Conservation (phyloP, 495 filamentous ascomycete genomes). For the Hyaloscypha finlandica region DNA sequence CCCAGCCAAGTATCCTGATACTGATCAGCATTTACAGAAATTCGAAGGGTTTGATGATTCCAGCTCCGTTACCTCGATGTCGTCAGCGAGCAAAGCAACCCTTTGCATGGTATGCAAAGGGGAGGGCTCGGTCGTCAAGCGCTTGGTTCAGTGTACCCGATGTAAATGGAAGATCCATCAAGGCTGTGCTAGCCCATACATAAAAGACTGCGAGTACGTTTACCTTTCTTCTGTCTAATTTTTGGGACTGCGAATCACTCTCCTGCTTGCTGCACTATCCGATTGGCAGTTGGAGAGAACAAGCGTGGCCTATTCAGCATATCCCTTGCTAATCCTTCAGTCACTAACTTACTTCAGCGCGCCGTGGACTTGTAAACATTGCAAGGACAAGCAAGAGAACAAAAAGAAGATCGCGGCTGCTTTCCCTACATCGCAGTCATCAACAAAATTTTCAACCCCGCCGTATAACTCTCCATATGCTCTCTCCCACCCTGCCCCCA, state of each 20-base stretch:
- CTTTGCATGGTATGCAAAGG: slow-evolving; percentile 21
- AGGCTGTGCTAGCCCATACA: slow-evolving; percentile 14
- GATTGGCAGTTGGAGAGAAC: not conserved
- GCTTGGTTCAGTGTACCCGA: slow-evolving; percentile 16
- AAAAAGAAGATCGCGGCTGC: not conserved
- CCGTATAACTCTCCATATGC: not conserved
- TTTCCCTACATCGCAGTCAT: not conserved
- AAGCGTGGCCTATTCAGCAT: not conserved
- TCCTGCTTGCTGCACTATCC: not conserved
- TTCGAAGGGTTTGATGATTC: slow-evolving; percentile 14
- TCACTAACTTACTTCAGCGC: not conserved
- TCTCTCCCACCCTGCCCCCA: not conserved
- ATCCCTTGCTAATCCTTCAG: not conserved
- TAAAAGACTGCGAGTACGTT: slow-evolving; percentile 18
- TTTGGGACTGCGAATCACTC: not conserved
- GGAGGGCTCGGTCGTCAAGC: slow-evolving; percentile 3
- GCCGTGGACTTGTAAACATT: too few relatives aligned
- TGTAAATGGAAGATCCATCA: slow-evolving; percentile 20
- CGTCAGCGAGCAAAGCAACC: slow-evolving; percentile 11
- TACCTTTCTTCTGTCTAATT: not conserved
- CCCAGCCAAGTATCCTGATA: not conserved
- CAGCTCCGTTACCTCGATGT: slow-evolving; percentile 27
- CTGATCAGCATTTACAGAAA: not conserved
- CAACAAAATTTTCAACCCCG: not conserved
- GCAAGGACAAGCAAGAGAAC: not conserved